A percentile compares a stretch with the other conserved stretches of the same genome.
These are phyloP conservation scores for Kingdonia uniflora DNA, from an alignment of 164 flowering plant genomes.

Conservation along the genomic window DNA sequence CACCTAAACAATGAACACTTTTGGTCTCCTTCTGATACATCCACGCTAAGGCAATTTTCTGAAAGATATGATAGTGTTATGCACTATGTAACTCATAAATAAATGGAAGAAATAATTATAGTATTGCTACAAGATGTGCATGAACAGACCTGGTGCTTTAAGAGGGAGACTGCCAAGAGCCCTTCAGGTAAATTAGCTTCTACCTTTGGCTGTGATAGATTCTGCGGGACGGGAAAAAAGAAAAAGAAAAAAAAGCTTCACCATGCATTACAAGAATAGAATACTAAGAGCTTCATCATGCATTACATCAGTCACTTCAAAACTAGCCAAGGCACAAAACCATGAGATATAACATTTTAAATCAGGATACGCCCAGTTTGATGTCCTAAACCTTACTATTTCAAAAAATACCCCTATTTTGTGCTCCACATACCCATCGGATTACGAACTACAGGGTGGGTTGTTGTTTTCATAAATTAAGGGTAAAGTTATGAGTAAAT, in stretches of 20 bases:
- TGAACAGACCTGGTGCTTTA: slow-evolving; percentile 76
- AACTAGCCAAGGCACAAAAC: too few species aligned
- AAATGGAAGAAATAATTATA: neutral
- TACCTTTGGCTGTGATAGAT: slow-evolving; percentile 62
- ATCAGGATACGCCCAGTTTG: too few species aligned
- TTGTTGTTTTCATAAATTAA: too few species aligned
- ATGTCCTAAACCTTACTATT: too few species aligned
- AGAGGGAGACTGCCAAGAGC: slow-evolving; percentile 64
- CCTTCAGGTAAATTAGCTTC: slow-evolving; percentile 70
- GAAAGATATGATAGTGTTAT: slow-evolving; percentile 10
- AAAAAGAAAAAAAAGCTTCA: slow-evolving; percentile 4
- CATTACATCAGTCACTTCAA: too few species aligned
- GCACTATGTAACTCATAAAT: slow-evolving; percentile 4
- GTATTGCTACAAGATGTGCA: neutral
- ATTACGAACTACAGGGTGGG: too few species aligned
- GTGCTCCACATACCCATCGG: too few species aligned
- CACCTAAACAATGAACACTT: slow-evolving; percentile 70
- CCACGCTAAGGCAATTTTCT: slow-evolving; percentile 98
- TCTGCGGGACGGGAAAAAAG: slow-evolving; percentile 33
- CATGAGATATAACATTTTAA: too few species aligned
- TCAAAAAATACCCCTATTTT: too few species aligned
- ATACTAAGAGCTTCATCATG: too few species aligned
- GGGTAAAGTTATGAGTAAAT: too few species aligned
- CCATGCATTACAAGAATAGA: neutral
- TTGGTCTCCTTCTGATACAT: slow-evolving; percentile 80